Base-by-base conservation (phyloP, 805 yeast genomes). In the Schwanniomyces yamadae region DNA sequence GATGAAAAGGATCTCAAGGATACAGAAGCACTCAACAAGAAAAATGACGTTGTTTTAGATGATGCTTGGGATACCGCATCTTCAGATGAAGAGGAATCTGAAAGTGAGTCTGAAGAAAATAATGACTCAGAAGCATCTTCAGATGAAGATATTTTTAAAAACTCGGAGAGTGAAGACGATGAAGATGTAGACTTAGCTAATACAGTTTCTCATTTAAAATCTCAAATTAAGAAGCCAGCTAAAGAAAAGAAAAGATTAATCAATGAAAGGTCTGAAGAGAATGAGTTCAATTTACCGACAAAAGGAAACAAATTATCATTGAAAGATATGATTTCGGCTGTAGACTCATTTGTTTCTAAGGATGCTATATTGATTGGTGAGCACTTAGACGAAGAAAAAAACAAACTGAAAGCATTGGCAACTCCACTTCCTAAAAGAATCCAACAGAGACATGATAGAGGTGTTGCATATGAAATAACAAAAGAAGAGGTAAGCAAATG, bases 401-500 rank as follows among this genome's bases (percentile, higher is more conserved):
- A 42, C 14, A 45, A 62, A 23, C 39, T 58, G 12, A 69, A 71
- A 42, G 72, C 91, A 1, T 63, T 88, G 32, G 75, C 83, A 0
- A 81, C 88, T 9, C 97, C 98, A 2, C 69, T 89, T 36, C 96
- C 97, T 1, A 77, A 79, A 50, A 78, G 95, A 46, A 80, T 91
- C 37, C 95, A 89, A 60, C 77, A 85, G 49, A 78, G 93, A 54
- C 76, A 83, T 46, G 96, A 90, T 49, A 76, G 98, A 54, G 74
- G 71, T 39, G 97, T 91, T 2, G 98, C 99, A 0, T 90, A 85
- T 57, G 95, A 86, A 39, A 75, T 93, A 22, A 80, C 96, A 29
- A 88, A 82, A 48, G 84, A 82, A 28, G 95, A 93, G 55, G 85
- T 91, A 5, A 73, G 78, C 40, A 84, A 83, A 59, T 93, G 99